Evolutionary conservation across 2,329 filamentous ascomycete species (phyloP), one percentile per base, ranked within the genome.

Genomic region (Harringtonia aguacate): DNA sequence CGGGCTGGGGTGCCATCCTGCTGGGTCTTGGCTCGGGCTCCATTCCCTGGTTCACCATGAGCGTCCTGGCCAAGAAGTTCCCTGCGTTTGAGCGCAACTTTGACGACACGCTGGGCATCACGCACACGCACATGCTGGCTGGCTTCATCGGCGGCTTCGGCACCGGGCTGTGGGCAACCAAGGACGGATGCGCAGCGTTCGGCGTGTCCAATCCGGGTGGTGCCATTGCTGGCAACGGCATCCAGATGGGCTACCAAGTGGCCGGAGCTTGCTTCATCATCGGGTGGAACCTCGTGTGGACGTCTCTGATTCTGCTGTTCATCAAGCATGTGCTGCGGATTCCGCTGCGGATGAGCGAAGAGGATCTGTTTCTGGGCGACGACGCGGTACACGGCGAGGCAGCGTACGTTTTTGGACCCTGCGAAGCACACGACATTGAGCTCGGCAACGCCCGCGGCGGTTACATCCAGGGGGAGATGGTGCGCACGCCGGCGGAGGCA

Each of bases 281-380:
- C 44, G 69, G 67, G 15, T 69, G 65, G 64, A 71, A 73, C 47
- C 51, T 69, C 15, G 64, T 72, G 42, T 71, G 68, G 68, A 72
- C 69, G 5, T 62, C 61, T 18, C 52, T 69, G 29, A 71, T 73
- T 46, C 56, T 70, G 57, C 50, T 64, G 2, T 72, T 72, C 54
- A 72, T 73, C 58, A 69, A 70, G 52, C 66, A 69, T 50, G 67
- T 70, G 35, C 55, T 63, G 36, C 61, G 69, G 17, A 61, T 72
- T 17, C 65, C 67, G 6, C 56, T 72, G 46, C 59, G 69, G 35
- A 69, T 72, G 64, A 57, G 56, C 27, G 68, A 72, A 14, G 67
- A 67, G 44, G 50, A 65, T 40, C 53, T 72, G 29, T 46, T 67
- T 18, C 56, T 67, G 21, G 69, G 69, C 20, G 69, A 72, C 49